A percentile compares a stretch with the other conserved stretches of the same genome.
phyloP scores from a whole-genome alignment of 148 eudicot genomes.

The Amaranthus palmeri region DNA sequence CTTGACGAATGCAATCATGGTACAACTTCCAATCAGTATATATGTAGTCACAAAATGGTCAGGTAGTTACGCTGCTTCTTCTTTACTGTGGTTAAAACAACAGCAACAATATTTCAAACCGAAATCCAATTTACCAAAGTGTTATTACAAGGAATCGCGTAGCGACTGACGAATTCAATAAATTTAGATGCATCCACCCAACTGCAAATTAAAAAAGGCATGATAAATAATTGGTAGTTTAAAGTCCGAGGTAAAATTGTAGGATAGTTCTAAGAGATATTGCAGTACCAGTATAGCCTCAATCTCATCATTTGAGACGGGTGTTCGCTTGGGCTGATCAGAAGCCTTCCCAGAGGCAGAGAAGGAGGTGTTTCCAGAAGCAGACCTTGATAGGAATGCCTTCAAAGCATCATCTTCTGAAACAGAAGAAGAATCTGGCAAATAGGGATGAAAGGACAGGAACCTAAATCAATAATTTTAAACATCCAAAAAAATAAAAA shows the following conservation, averaged over 20 bases:
- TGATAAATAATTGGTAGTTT: not conserved
- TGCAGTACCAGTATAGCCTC: slow-evolving; percentile 69
- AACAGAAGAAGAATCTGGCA: slow-evolving; percentile 45
- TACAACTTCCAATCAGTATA: slow-evolving; percentile 7
- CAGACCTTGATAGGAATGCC: slow-evolving; percentile 43
- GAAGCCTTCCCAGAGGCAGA: slow-evolving; percentile 78
- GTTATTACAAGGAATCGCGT: not conserved
- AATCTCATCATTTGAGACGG: slow-evolving; percentile 76
- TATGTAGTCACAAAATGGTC: slow-evolving; percentile 12
- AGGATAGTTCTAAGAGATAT: not conserved
- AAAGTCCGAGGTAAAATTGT: not conserved
- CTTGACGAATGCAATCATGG: not conserved
- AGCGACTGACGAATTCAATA: not conserved
- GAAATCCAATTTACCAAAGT: slow-evolving; percentile 6
- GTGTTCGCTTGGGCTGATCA: slow-evolving; percentile 79
- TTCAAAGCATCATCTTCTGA: slow-evolving; percentile 36
- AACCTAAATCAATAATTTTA: not conserved
- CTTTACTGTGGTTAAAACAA: not conserved
- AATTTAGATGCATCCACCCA: slow-evolving; percentile 76
- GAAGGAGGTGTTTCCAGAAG: slow-evolving; percentile 37
- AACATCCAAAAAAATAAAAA: too few relatives aligned
- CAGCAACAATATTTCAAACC: slow-evolving; percentile 2
- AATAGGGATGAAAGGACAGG: not conserved
- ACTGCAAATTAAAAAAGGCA: slow-evolving; percentile 35
- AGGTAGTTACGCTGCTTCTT: slow-evolving; percentile 9